Evolutionary conservation across 306 rosid species (phyloP).

Genomic region (Medicago truncatula): MtrunA17r5.0-ANR NC_053049.1:47894001-47894500

Average conservation of each 20-base stretch:
- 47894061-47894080: slow-evolving; percentile 98
- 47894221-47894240: neutral
- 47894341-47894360: neutral
- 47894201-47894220: slow-evolving; percentile 23
- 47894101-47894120: slow-evolving; percentile 87
- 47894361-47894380: neutral
- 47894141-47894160: slow-evolving; percentile 28
- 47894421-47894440: neutral
- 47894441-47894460: slow-evolving; percentile 1
- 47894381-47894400: neutral
- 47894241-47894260: slow-evolving; percentile 15
- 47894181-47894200: slow-evolving; percentile 29
- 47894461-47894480: neutral
- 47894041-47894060: slow-evolving; percentile 97
- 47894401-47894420: neutral
- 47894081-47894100: slow-evolving; percentile 85
- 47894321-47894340: slow-evolving; percentile 7
- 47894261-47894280: neutral
- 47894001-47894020: slow-evolving; percentile 99
- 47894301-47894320: neutral
- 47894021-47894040: slow-evolving; percentile 96
- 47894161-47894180: slow-evolving; percentile 13
- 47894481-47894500: neutral
- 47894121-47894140: slow-evolving; percentile 39
- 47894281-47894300: neutral